Evolutionary conservation across 768 basidiomycete genomes (phyloP).

Genomic region (Pleurotus eryngii): DNA sequence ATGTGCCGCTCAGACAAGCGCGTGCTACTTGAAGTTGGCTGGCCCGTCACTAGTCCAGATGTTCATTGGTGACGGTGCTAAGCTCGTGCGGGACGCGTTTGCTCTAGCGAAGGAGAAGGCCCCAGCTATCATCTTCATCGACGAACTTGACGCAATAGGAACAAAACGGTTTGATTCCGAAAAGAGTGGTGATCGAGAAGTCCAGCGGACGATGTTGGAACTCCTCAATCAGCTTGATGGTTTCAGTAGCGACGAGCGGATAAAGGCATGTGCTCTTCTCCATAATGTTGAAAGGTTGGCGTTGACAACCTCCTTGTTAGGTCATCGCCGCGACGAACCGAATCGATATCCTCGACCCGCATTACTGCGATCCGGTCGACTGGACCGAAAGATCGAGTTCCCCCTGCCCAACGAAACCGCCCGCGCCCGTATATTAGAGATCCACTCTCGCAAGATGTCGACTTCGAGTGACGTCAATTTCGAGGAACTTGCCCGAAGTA

Average conservation of each 20-base stretch:
- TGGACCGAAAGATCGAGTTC: constrained; percentile 99
- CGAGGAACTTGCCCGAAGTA: constrained; percentile 93
- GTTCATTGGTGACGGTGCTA: constrained; percentile 99
- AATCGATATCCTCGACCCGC: constrained; percentile 97
- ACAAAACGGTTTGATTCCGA: constrained; percentile 99
- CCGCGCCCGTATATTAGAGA: constrained; percentile 94
- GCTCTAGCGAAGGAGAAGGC: constrained; percentile 98
- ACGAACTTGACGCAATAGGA: constrained; percentile 97
- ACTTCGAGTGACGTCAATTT: constrained; percentile 88
- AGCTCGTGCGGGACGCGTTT: constrained; percentile 97
- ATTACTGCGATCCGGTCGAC: constrained; percentile 94
- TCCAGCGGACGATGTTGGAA: constrained; percentile 99
- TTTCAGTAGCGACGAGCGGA: constrained; percentile 94
- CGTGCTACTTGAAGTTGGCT: constrained; percentile 96
- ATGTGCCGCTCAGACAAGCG: constrained; percentile 96
- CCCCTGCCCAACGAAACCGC: constrained; percentile 95
- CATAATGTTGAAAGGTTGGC: not conserved
- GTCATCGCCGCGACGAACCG: constrained; percentile 99
- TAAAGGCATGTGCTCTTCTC: constrained; percentile 64
- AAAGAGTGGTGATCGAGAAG: constrained; percentile 98
- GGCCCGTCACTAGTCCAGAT: constrained; percentile 98
- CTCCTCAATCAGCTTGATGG: constrained; percentile 97
- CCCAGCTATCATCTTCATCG: constrained; percentile 98
- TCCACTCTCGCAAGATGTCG: constrained; percentile 96
- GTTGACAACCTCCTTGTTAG: constrained; percentile 34